Conservation (phyloP, 257 asterid species). For the Solanum phureja region DNA sequence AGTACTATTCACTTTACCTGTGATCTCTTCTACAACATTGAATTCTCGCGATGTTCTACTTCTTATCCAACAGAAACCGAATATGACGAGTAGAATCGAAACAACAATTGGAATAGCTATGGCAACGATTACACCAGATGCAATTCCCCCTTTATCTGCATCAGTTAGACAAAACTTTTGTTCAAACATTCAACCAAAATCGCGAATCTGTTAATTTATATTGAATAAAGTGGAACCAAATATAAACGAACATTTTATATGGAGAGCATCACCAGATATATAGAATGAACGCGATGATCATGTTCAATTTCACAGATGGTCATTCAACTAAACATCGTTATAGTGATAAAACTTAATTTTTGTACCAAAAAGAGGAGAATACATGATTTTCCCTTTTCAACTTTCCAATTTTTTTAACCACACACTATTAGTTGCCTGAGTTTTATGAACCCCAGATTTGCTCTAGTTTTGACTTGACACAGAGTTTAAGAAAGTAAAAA, state of each 20-base stretch:
- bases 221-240: neutral
- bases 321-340: neutral
- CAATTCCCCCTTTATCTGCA: neutral
- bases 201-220: neutral
- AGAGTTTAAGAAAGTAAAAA: too few relatives aligned
- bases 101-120: neutral
- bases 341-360: neutral
- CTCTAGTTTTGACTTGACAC: neutral
- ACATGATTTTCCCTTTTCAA: neutral
- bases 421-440: too few relatives aligned
- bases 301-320: neutral
- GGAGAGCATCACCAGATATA: neutral
- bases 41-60: neutral
- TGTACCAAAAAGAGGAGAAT: too few relatives aligned
- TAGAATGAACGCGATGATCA: neutral
- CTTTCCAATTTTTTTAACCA: too few relatives aligned
- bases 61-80: neutral
- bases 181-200: neutral
- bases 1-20: neutral
- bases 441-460: neutral
- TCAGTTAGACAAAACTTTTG: neutral
- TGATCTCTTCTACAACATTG: neutral
- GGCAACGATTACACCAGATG: neutral
- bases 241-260: neutral
- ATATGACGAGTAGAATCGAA: neutral